Percentiles rank a stretch among this genome's conserved stretches.
phyloP scores from a whole-genome alignment of 441 rosid genomes.

The Manihot esculenta region DNA sequence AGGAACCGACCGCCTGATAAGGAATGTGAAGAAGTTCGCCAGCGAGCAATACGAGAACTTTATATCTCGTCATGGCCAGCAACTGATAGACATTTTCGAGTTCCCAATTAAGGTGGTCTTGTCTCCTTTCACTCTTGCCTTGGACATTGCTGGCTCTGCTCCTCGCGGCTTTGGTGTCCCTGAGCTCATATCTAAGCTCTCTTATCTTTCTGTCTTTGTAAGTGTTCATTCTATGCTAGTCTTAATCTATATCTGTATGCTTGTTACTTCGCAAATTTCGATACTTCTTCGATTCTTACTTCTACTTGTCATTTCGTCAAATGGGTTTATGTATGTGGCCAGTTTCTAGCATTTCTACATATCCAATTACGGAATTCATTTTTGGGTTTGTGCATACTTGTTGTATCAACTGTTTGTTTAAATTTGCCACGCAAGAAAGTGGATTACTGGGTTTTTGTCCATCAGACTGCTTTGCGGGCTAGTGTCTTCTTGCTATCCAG shows the following conservation, averaged over 20 bases:
- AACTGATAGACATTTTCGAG: conserved; percentile 61
- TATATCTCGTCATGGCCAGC: conserved; percentile 59
- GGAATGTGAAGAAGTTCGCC: conserved; percentile 53
- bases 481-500: neutral
- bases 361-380: neutral
- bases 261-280: neutral
- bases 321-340: neutral
- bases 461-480: neutral
- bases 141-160: conserved; percentile 85
- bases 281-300: neutral
- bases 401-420: neutral
- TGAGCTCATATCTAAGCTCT: conserved; percentile 69
- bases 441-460: neutral
- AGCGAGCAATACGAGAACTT: conserved; percentile 53
- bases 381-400: neutral
- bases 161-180: conserved; percentile 89
- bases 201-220: conserved; percentile 70
- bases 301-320: neutral
- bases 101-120: conserved; percentile 71
- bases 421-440: neutral
- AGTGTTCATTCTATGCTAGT: conserved; percentile 17
- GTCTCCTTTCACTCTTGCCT: conserved; percentile 86
- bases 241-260: neutral
- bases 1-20: conserved; percentile 55
- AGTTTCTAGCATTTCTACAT: neutral